Percentiles rank a stretch among this genome's conserved stretches.
Evolutionary conservation across 179 eudicot species (phyloP).

Genomic region (Nepenthes alata): DNA sequence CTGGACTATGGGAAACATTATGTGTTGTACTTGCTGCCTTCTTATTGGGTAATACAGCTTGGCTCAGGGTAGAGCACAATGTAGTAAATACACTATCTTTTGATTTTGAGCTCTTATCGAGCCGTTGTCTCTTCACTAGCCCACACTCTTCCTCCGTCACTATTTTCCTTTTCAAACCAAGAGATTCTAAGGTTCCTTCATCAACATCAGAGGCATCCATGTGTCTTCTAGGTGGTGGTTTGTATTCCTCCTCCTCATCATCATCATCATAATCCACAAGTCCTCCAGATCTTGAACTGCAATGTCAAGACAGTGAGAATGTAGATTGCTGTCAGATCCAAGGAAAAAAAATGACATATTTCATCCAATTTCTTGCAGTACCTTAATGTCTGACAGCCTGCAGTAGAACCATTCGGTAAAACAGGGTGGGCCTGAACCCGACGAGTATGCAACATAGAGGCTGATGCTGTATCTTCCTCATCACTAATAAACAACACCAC

Average conservation of each 20-base stretch:
- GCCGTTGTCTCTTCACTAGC: constrained; percentile 42
- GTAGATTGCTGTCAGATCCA: too few relatives aligned
- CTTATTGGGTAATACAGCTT: constrained; percentile 51
- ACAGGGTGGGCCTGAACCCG: constrained; percentile 29
- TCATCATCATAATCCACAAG: constrained; percentile 93
- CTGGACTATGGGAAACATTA: constrained; percentile 17
- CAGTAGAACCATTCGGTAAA: constrained; percentile 53
- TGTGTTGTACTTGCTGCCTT: constrained; percentile 24
- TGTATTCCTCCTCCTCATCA: constrained; percentile 86
- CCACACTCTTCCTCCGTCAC: constrained; percentile 47
- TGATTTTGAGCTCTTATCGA: constrained; percentile 35
- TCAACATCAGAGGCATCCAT: constrained; percentile 46
- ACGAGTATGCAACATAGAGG: constrained; percentile 24
- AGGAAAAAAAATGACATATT: neutral
- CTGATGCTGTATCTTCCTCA: constrained; percentile 94
- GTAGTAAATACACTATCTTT: constrained; percentile 68
- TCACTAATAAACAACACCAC: constrained; percentile 35
- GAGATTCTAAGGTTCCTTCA: constrained; percentile 39
- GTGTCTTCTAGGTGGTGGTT: constrained; percentile 68
- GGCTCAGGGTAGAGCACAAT: constrained; percentile 60
- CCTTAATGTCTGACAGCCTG: constrained; percentile 37
- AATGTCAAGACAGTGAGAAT: neutral
- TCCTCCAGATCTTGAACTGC: constrained; percentile 55
- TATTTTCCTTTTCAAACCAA: constrained; percentile 51
- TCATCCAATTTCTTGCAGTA: constrained; percentile 3